Percentiles rank a stretch among this genome's conserved stretches.
Conservation (phyloP, 75 land plant species). For the Sequoia sempervirens region DNA sequence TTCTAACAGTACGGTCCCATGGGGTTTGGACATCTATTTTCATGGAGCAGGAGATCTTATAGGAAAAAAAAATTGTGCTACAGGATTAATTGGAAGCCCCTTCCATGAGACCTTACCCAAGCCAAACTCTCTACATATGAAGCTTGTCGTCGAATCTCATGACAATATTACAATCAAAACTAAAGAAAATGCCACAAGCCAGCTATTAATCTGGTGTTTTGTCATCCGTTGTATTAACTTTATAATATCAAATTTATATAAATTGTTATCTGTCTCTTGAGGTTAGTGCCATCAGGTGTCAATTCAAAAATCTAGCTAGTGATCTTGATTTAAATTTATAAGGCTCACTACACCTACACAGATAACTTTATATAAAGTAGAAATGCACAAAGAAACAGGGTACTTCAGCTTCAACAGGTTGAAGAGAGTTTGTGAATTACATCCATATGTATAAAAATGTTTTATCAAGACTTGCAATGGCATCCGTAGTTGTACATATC, state of each 20-base stretch:
- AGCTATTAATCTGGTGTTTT: background rate
- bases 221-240: background rate
- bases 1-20: no score
- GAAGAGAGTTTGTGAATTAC: background rate
- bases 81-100: no score
- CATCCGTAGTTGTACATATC: background rate
- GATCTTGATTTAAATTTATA: background rate
- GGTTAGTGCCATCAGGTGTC: background rate
- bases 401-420: background rate
- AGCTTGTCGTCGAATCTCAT: background rate
- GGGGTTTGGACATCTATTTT: no score
- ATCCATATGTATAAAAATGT: background rate
- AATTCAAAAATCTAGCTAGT: background rate
- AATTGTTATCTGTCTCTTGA: background rate
- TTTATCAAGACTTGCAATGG: background rate
- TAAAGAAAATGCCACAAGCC: background rate
- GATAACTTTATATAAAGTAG: background rate
- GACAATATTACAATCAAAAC: background rate
- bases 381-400: background rate
- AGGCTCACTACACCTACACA: background rate
- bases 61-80: no score
- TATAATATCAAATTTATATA: background rate
- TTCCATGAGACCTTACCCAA: no score
- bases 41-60: no score
- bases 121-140: background rate